Evolutionary conservation across 2,329 filamentous ascomycete genomes (phyloP), one percentile per base, ranked within the genome.

Genomic region (Tolypocladium pustulatum): DNA sequence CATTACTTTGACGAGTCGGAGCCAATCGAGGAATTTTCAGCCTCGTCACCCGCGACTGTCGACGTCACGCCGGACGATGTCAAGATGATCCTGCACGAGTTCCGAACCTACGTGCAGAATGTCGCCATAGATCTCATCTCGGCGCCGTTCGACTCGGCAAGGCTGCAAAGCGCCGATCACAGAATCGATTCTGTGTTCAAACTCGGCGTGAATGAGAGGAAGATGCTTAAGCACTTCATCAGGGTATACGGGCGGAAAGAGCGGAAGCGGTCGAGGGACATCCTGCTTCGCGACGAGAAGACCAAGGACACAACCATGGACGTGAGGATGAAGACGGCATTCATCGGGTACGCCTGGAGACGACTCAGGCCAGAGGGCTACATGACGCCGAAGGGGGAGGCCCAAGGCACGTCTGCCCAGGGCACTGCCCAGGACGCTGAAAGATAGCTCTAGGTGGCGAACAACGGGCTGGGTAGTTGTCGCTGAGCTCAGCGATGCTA

Each of bases 1-100:
- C 90, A 88, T 66, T 97, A 96, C 69, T 97, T 97, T 68, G 90
- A 96, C 60, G 87, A 91, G 55, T 89, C 91, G 63, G 85, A 89
- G 46, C 79, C 87, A 34, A 84, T 93, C 56, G 84, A 82, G 38
- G 85, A 88, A 65, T 78, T 80, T 77, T 78, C 81, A 2, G 77
- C 79, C 34, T 82, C 80, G 7, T 70, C 75, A 3, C 69, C 72
- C 1, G 73, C 74, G 1, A 67, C 66, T 43, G 65, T 61, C 9
- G 62, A 67, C 22, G 65, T 66, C 49, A 67, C 64, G 22, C 65
- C 67, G 2, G 68, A 69, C 17, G 71, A 74, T 9, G 68, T 72
- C 4, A 63, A 66, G 25, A 61, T 59, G 9, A 58, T 71, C 22
- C 68, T 82, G 9, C 65, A 67, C 20, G 68, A 70, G 13, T 76